Evolutionary conservation across 176 grass and related monocot genomes (phyloP), one percentile per base, ranked within the genome.

Genomic region (Oryza coarctata): DNA sequence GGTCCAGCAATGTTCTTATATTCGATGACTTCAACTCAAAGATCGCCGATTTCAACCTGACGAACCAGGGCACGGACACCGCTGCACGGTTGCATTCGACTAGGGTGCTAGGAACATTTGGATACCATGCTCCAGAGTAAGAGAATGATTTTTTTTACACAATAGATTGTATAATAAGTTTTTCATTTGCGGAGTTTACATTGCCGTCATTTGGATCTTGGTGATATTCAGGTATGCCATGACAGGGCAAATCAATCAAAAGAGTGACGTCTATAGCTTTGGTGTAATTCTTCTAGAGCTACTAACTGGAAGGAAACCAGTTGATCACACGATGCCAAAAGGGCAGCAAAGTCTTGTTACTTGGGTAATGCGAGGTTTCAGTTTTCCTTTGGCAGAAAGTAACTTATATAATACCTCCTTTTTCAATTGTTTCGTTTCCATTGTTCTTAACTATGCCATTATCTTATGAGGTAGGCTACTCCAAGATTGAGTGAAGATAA

Each of bases 291-390:
- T 95, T 71, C 65, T 95, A 14, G 93, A 95, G 62, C 88, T 95
- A 63, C 90, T 95, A 39, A 95, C 93, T 0, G 93, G 93, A 40
- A 92, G 93, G 71, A 95, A 95, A 52, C 93, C 93, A 7, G 93
- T 95, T 1, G 93, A 95, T 49, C 93, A 92, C 82, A 92, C 93
- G 20, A 92, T 95, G 93, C 93, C 93, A 0, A 92, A 92, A 87
- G 93, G 93, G 45, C 93, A 95, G 11, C 93, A 92, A 82, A 95
- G 90, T 79, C 93, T 95, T 88, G 93, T 95, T 65, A 95, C 93
- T 33, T 95, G 90, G 93, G 90, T 95, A 92, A 39, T 65, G 11
- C 1, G 0, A 0, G 6, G 30, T 36, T 63, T 35, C 7, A 9
- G 57, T 22, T 1, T n/a, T 17, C 27, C 20, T 22, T 84, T 20